Percentiles rank a stretch among this genome's conserved stretches.
These are phyloP conservation scores for Cutaneotrichosporon mucoides DNA, from an alignment of 1,284 basidiomycete species.

Conservation along the genomic window DNA sequence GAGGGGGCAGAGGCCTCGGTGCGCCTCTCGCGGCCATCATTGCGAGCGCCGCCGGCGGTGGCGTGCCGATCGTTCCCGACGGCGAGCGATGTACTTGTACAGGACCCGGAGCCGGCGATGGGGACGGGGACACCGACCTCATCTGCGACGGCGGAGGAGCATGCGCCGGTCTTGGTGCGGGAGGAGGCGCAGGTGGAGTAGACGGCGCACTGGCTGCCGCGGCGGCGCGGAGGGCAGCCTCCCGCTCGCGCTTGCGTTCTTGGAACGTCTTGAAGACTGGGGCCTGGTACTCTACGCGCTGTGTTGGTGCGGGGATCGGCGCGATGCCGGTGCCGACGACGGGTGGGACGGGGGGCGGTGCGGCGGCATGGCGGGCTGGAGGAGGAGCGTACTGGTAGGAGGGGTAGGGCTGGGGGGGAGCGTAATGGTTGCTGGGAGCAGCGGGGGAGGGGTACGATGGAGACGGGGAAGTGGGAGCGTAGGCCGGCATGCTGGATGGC, in stretches of 20 bases:
- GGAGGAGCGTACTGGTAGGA: too few species aligned
- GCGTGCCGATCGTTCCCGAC: neutral
- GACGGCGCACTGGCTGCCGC: neutral
- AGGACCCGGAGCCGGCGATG: too few species aligned
- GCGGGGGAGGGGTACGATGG: too few species aligned
- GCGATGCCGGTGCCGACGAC: neutral
- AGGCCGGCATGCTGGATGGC: too few species aligned
- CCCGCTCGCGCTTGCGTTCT: conserved; percentile 41
- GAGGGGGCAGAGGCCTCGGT: neutral
- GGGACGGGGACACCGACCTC: neutral
- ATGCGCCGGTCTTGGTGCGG: neutral
- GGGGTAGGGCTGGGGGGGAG: too few species aligned
- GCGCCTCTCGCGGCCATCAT: conserved; percentile 5
- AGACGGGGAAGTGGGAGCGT: too few species aligned
- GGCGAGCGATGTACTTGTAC: neutral
- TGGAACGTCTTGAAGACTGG: conserved; percentile 47
- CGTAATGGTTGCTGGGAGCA: too few species aligned
- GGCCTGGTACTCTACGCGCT: conserved; percentile 34
- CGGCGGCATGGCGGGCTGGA: too few species aligned
- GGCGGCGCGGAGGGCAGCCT: conserved; percentile 25
- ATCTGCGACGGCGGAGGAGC: neutral
- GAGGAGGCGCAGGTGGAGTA: neutral
- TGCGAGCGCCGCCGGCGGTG: neutral
- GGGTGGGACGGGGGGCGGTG: too few species aligned
- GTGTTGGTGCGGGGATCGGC: conserved; percentile 30